Evolutionary conservation across 495 filamentous ascomycete genomes (phyloP), one percentile per base, ranked within the genome.

Genomic region (Neohortaea acidophila): DNA sequence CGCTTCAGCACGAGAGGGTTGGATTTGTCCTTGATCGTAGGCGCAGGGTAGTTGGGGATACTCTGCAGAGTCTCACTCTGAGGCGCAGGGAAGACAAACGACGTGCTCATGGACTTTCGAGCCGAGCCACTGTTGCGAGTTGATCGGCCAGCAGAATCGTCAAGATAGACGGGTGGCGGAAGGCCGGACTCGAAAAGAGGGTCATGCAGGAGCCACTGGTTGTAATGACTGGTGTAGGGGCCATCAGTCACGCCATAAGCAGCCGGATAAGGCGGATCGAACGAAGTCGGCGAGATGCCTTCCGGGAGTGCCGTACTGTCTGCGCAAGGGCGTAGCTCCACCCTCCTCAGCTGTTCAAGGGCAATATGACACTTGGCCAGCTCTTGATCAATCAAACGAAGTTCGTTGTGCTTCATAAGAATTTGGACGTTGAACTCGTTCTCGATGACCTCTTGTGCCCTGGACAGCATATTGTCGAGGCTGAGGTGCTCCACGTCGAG

Each of bases 341-440:
- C 94, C 38, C 89, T 78, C 41, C 89, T 79, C 33, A 97, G 68
- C 57, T 96, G 89, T 60, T 97, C 89, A 46, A 94, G 69, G n/a
- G 85, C 81, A 48, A 85, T 65, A 65, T 94, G 85, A 49, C 86
- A 94, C 65, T 92, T 94, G 48, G 84, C 85, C 44, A 96, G 72
- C 59, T 96, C 86, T 59, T 94, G 85, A 56, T 96, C 83, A 58
- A 97, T 92, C 41, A 93, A 67, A 12, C 84, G 81, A 19, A 94
- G 62, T 62, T 97, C 89, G 46, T 86, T 73, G 54, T 97, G 89
- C 64, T 94, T 97, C 48, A 93, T 60, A 39, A 94, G 62, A 28
- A 96, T 86, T 60, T 96, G 84, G 42, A 91, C 72, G 49, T 81
- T 78, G 57, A 97, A 75, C 58, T 94, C 82, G 27, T 79, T 70